Base-by-base conservation (phyloP, 75 land plant genomes). In the Larix kaempferi region DNA sequence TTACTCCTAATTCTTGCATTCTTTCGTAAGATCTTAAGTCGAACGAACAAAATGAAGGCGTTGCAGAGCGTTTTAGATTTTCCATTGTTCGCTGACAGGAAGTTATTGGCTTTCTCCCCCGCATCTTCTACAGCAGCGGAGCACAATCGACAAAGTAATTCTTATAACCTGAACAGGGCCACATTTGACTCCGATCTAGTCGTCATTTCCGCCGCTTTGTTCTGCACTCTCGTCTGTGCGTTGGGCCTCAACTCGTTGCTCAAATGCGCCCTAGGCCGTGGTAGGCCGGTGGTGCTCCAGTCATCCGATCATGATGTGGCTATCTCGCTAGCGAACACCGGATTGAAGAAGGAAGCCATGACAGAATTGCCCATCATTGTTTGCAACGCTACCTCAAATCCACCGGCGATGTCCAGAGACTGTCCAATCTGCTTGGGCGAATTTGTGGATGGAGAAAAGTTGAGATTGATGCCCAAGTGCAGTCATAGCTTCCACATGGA, bases 171-270 rank as follows among this genome's bases (percentile, higher is more conserved):
- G 6, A 79, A 22, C 41, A 85, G 81, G 52, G 71, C 83, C 26
- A 84, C 74, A 25, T 82, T 89, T 75, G 87, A 89, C 62, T 79
- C 89, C 56, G 87, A 91, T 88, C 80, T 91, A 81, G 88, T 91
- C 59, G 82, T 91, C 63, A 84, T 89, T 58, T 76, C 87, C 6
- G 91, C 93, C n/a, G 91, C 87, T 35, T 77, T 91, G 26, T 77
- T 91, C 19, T 89, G 91, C 64, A 89, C 91, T 16, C 80, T 91
- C 54, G 78, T 89, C 13, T 83, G 82, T 57, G 91, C 83, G 3
- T 74, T 87, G 5, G 88, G 83, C 22, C 77, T 91, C 25, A 91
- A 91, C 64, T 83, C 87, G 5, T 22, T 89, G 22, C 72, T 87
- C 0, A 79, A 84, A 7, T 89, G 89, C 35, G 83, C 88, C 25